Evolutionary conservation across 192 early-diverging fungal genomes (phyloP), one percentile per base, ranked within the genome.

Genomic region (Umbelopsis sp.): DNA sequence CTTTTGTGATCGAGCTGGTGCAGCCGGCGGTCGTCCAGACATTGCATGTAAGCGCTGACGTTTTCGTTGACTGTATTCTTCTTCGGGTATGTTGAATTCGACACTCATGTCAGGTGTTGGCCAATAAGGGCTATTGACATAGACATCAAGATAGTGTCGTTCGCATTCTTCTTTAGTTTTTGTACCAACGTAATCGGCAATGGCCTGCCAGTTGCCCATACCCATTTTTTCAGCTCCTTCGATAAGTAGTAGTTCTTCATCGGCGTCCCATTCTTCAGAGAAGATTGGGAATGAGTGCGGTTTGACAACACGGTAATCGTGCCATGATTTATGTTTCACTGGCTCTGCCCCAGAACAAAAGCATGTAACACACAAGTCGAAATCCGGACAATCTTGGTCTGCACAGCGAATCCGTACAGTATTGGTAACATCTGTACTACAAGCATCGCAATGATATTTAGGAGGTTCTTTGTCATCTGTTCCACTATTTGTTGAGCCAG

Each of bases 151-250:
- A 79, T 99, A 99, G 74, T 99, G 98, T 52, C 89, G 82, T 65
- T 93, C 93, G 74, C 93, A 93, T 76, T 98, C 94, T 53, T 92
- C 87, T 62, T 90, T 89, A 21, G 89, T 91, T 75, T 96, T 96
- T 36, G 95, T 95, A 17, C 95, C 94, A 26, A 98, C 92, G 71
- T 96, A 93, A 62, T 95, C 95, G 0, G 95, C 91, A 36, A 97
- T 92, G 53, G 95, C 94, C 74, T 93, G 92, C 96, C 96, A 99
- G 82, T 98, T 98, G 38, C 98, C 98, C 68, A 98, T 88, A 24
- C 98, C 98, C 80, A 90, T 95, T 75, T 92, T 87, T 78, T 95
- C 92, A 51, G 95, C 84, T 7, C 91, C 94, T 68, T 98, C 95
- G 45, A 98, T 93, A 71, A 99, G 83, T 68, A 95, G 72, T 52